These are phyloP conservation scores for Microcera coccophila DNA, from an alignment of 2,329 filamentous ascomycete species.

Conservation along the genomic window DNA sequence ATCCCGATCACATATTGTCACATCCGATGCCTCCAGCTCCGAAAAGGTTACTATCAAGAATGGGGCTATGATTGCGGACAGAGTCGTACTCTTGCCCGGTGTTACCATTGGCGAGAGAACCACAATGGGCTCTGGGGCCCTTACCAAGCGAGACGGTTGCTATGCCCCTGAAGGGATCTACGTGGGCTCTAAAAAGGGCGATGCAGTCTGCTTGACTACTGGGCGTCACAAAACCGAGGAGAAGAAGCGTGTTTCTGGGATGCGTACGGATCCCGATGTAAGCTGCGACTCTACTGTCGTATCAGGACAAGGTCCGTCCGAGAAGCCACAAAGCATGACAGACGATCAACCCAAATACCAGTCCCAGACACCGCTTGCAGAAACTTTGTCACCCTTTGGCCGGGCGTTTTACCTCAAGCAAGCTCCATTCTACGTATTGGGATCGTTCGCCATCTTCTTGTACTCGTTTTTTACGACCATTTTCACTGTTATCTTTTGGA, in stretches of 20 bases:
- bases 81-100: constrained; percentile 50
- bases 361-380: too few species aligned
- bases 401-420: constrained; percentile 51
- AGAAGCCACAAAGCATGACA: constrained; percentile 3
- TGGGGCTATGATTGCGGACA: constrained; percentile 54
- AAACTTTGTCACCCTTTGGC: constrained; percentile 45
- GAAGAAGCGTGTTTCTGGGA: constrained; percentile 9
- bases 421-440: constrained; percentile 48
- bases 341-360: neutral
- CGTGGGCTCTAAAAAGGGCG: constrained; percentile 50
- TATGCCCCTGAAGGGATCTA: constrained; percentile 47
- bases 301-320: constrained; percentile 1
- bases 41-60: constrained; percentile 45
- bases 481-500: constrained; percentile 49
- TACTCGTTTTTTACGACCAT: constrained; percentile 47
- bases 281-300: constrained; percentile 26
- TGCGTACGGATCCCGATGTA: constrained; percentile 11
- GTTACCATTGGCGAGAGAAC: constrained; percentile 45
- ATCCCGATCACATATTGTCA: constrained; percentile 51
- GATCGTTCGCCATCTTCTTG: constrained; percentile 44
- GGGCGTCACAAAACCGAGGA: constrained; percentile 6
- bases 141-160: constrained; percentile 42
- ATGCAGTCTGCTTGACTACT: constrained; percentile 42
- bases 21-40: constrained; percentile 48
- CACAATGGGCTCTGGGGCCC: constrained; percentile 52